Base-by-base conservation (phyloP, 2,329 filamentous ascomycete species). In the Diaporthe destruens region DNA sequence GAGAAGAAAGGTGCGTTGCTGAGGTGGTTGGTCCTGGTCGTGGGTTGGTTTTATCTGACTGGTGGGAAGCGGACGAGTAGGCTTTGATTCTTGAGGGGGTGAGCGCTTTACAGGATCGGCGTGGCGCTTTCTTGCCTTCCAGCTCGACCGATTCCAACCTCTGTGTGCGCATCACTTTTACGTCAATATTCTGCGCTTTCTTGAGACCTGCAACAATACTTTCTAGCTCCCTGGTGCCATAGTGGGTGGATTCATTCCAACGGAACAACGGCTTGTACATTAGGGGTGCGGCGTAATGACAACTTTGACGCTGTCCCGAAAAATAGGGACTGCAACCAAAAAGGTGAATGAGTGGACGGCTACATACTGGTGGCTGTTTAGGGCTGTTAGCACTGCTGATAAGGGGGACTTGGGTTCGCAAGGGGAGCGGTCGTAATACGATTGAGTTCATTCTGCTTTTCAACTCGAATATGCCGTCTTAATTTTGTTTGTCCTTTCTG, bases 1-100 rank as follows among this genome's bases (percentile, higher is more conserved):
- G 82, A 83, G 72, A 80, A 80, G 39, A 85, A 85, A 82, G 85
- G 85, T 80, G 85, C 85, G 80, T 83, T 89, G 69, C 12, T 87
- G 71, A 83, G 88, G 76, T 90, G 89, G 88, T 76, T 86, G 29
- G 63, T 86, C 71, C 82, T 86, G 29, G 74, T 86, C 20, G 14
- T 71, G 36, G 39, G 70, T 14, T 74, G 67, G 71, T 74, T 71
- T 36, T 74, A 70, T 49, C 23, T 71, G 53, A 68, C 67, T 12
- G 66, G 54, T 14, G 57, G 71, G n/a, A 71, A 70, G 55, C 16
- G 36, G 56, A 29, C 69, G 29, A 70, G 57, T 20, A 70, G 55
- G 68, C 49, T 59, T 61, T 70, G 34, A 61, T 34, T 69, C 16
- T 39, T 70, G 55, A 54, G 23, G 18, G 14, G 18, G 14, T 6